A percentile compares a stretch with the other conserved stretches of the same genome.
Conservation (phyloP, 2,329 filamentous ascomycete species). For the Aureobasidium namibiae region DNA sequence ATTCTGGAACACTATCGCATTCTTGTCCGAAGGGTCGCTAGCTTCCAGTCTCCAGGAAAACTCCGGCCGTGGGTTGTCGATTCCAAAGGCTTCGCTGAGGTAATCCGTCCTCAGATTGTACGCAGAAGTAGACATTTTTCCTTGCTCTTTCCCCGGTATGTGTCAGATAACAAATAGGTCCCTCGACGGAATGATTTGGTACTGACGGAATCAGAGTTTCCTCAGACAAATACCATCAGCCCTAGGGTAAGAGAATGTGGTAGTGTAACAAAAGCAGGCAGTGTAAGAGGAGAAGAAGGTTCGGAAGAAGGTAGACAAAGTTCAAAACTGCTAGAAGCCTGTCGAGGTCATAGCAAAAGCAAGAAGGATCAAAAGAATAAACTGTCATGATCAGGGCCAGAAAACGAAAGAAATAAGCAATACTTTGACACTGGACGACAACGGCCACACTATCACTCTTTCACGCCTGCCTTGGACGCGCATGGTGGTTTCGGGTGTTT, state of each 20-base stretch:
- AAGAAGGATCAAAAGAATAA: too few species aligned
- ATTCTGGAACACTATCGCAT: not conserved
- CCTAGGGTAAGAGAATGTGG: not conserved
- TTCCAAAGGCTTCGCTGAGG: not conserved
- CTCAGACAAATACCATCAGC: not conserved
- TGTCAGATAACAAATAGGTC: not conserved
- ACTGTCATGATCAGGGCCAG: not conserved
- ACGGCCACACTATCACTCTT: not conserved
- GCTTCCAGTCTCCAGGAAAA: conserved; percentile 7
- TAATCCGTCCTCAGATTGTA: conserved; percentile 7
- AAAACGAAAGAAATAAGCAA: not conserved
- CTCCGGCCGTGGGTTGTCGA: conserved; percentile 6
- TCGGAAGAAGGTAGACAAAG: not conserved
- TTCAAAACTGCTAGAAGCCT: not conserved
- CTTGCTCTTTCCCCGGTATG: not conserved
- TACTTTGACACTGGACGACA: not conserved
- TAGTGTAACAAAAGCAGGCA: not conserved
- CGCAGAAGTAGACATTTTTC: not conserved
- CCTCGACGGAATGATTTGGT: not conserved
- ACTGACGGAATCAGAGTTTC: not conserved
- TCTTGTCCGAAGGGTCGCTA: not conserved
- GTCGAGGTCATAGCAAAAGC: not conserved
- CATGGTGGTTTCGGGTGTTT: not conserved
- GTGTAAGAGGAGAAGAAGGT: not conserved
- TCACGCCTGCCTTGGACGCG: not conserved